Evolutionary conservation across 306 rosid genomes (phyloP).

Genomic region (Trifolium subterraneum): DNA sequence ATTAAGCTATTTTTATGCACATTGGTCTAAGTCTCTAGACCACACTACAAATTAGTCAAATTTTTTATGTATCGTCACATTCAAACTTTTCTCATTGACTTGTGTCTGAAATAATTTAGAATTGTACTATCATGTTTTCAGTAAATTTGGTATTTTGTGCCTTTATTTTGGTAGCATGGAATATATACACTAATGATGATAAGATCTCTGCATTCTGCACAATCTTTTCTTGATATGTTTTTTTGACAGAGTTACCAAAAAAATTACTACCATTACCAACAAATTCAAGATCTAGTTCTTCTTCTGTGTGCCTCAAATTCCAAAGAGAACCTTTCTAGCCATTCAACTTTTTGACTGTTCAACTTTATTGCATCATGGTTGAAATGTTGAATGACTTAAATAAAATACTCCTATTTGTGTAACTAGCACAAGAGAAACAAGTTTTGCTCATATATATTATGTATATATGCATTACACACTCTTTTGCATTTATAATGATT

Average conservation of each 20-base stretch:
- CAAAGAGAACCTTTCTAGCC: constrained; percentile 49
- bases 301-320: constrained; percentile 53
- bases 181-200: neutral
- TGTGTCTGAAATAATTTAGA: constrained; percentile 34
- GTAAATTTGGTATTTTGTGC: constrained; percentile 41
- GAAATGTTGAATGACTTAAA: constrained; percentile 12
- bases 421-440: too few relatives aligned
- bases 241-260: constrained; percentile 43
- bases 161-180: constrained; percentile 18
- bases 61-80: neutral
- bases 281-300: constrained; percentile 33
- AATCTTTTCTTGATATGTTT: neutral
- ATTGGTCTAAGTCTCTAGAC: too few relatives aligned
- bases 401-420: too few relatives aligned
- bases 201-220: constrained; percentile 10
- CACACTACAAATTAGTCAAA: too few relatives aligned
- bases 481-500: too few relatives aligned
- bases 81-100: neutral
- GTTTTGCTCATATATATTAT: too few relatives aligned
- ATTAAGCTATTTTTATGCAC: too few relatives aligned
- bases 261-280: constrained; percentile 10
- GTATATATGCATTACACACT: too few relatives aligned
- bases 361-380: constrained; percentile 23
- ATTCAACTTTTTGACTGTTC: constrained; percentile 23
- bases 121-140: constrained; percentile 23